These are phyloP conservation scores for Salvia rosmarinus DNA, from an alignment of 257 asterid genomes.

Conservation along the genomic window DNA sequence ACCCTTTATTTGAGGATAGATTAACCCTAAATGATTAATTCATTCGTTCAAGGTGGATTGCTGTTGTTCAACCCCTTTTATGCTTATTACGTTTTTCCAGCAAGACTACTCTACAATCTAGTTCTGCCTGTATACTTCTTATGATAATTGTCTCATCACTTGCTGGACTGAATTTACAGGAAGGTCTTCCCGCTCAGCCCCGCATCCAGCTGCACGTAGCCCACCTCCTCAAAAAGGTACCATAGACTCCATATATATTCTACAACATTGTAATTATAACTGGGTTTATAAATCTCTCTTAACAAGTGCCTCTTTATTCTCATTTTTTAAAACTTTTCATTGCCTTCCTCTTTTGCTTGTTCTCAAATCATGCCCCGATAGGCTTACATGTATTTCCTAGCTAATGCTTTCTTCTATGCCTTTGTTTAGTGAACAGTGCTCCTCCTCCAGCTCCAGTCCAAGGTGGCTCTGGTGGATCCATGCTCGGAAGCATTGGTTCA, in stretches of 20 bases:
- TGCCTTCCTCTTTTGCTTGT: background rate
- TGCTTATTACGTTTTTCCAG: background rate
- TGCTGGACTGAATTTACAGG: background rate
- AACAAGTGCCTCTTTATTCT: background rate
- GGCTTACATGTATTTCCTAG: background rate
- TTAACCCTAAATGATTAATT: background rate
- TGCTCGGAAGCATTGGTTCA: conserved; percentile 63
- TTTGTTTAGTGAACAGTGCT: conserved; percentile 57
- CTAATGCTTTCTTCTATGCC: background rate
- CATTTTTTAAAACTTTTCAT: background rate
- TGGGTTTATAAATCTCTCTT: background rate
- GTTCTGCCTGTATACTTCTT: background rate
- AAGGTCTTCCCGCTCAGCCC: conserved; percentile 24
- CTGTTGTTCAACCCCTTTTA: background rate
- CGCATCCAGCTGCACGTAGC: conserved; percentile 61
- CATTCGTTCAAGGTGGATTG: background rate
- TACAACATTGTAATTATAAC: background rate
- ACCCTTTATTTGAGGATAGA: background rate
- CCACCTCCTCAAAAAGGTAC: conserved; percentile 61
- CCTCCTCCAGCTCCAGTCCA: conserved; percentile 84
- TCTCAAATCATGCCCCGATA: background rate
- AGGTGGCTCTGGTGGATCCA: conserved; percentile 66
- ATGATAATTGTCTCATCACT: background rate
- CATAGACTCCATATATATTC: background rate
- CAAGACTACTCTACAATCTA: background rate